phyloP scores from a whole-genome alignment of 768 basidiomycete species.

The Termitomyces sp. region DNA sequence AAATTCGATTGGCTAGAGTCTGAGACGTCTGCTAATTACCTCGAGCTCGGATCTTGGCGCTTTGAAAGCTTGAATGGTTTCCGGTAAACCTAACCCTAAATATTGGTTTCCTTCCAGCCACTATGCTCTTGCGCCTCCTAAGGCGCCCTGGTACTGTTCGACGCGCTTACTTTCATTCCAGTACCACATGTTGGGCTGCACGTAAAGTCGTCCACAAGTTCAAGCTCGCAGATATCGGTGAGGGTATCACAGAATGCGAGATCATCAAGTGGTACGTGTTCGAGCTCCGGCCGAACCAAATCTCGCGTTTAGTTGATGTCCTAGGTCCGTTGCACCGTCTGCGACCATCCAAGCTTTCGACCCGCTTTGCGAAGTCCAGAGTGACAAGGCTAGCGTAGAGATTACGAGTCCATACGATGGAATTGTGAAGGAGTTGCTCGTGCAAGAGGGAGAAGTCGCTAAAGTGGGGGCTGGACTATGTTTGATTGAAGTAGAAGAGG shows the following conservation, averaged over 20 bases:
- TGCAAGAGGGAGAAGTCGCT: constrained; percentile 77
- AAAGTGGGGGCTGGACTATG: constrained; percentile 80
- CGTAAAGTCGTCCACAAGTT: constrained; percentile 48
- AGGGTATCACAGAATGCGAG: constrained; percentile 90
- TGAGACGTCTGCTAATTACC: too few relatives aligned
- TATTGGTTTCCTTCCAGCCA: constrained; percentile 15
- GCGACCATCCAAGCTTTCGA: constrained; percentile 60
- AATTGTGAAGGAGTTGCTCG: constrained; percentile 62
- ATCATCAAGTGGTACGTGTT: constrained; percentile 73
- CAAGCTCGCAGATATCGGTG: constrained; percentile 82
- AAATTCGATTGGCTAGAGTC: too few relatives aligned
- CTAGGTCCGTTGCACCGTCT: constrained; percentile 59
- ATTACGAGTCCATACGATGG: constrained; percentile 87
- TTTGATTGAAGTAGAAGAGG: constrained; percentile 75
- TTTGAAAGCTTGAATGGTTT: not conserved
- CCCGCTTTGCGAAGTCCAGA: constrained; percentile 78
- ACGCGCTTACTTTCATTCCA: constrained; percentile 27
- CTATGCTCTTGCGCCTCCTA: constrained; percentile 30
- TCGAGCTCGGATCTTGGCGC: not conserved
- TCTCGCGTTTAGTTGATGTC: not conserved
- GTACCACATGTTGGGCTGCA: constrained; percentile 22
- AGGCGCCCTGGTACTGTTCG: constrained; percentile 17
- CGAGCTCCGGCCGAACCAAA: constrained; percentile 22
- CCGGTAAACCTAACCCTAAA: constrained; percentile 17
- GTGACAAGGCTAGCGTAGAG: constrained; percentile 88